Conservation (phyloP, 1,284 basidiomycete species). For the Singerocomus inundabilis region DNA sequence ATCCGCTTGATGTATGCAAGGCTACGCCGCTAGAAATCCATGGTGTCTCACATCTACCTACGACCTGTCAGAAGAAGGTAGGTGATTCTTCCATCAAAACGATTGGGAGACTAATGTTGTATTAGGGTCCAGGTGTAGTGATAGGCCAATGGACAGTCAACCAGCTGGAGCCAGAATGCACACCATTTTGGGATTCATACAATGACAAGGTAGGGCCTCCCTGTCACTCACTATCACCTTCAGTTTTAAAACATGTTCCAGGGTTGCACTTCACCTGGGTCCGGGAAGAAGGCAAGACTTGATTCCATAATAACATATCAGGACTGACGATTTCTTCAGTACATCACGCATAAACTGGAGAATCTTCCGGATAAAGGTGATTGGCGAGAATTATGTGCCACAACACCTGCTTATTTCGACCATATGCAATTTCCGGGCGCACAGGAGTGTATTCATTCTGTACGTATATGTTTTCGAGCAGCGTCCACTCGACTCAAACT, state of each 20-base stretch:
- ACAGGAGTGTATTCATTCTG: conserved; percentile 12
- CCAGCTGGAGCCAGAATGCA: conserved; percentile 21
- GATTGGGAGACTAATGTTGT: not conserved
- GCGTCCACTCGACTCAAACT: too few relatives aligned
- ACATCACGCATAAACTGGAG: conserved; percentile 18
- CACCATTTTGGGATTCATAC: conserved; percentile 22
- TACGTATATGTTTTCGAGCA: too few relatives aligned
- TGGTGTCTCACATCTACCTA: conserved; percentile 9
- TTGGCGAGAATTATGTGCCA: conserved; percentile 31
- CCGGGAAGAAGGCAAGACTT: conserved; percentile 20
- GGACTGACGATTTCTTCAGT: conserved; percentile 12
- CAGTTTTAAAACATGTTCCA: conserved; percentile 6
- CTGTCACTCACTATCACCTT: too few relatives aligned
- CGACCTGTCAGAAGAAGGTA: too few relatives aligned
- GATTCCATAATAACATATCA: not conserved
- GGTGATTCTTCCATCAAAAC: too few relatives aligned
- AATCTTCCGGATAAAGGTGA: conserved; percentile 20
- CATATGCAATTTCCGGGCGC: conserved; percentile 19
- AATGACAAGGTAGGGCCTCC: conserved; percentile 16
- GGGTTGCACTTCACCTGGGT: conserved; percentile 28
- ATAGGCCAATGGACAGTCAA: conserved; percentile 25
- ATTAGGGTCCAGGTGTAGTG: conserved; percentile 23
- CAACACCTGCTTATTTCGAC: conserved; percentile 21
- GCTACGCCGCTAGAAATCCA: conserved; percentile 27
- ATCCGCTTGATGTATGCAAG: not conserved